A percentile compares a stretch with the other conserved stretches of the same genome.
phyloP scores from a whole-genome alignment of 192 early-diverging fungal species.

The Coemansia sp. region DNA sequence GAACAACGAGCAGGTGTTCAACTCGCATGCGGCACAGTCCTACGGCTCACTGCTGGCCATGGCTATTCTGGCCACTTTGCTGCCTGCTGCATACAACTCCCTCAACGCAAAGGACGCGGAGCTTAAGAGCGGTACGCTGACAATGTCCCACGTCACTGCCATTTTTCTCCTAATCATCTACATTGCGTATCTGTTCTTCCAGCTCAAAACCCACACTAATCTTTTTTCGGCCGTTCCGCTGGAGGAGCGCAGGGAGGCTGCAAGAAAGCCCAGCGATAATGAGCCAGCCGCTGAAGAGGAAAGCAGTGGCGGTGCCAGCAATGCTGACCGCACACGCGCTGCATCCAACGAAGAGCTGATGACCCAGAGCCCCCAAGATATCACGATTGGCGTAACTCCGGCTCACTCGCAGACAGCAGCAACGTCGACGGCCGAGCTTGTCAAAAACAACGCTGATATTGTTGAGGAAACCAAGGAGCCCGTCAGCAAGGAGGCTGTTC shows the following conservation, averaged over 20 bases:
- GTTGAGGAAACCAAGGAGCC: slow-evolving; percentile 9
- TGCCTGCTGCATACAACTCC: slow-evolving; percentile 71
- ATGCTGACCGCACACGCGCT: not conserved
- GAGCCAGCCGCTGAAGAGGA: not conserved
- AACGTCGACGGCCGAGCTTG: slow-evolving; percentile 3
- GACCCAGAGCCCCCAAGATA: slow-evolving; percentile 10
- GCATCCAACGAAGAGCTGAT: slow-evolving; percentile 11
- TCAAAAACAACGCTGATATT: slow-evolving; percentile 8
- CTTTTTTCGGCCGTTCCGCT: slow-evolving; percentile 52
- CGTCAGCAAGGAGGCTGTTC: not conserved
- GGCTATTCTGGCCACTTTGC: slow-evolving; percentile 64
- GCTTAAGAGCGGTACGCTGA: slow-evolving; percentile 57
- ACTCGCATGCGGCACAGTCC: slow-evolving; percentile 70
- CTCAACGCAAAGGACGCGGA: slow-evolving; percentile 39
- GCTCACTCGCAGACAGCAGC: not conserved
- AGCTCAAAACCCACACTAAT: slow-evolving; percentile 79
- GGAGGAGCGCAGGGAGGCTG: slow-evolving; percentile 35
- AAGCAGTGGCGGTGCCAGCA: not conserved
- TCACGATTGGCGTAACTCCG: slow-evolving; percentile 9
- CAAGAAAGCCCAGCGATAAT: slow-evolving; percentile 20
- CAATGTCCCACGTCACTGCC: slow-evolving; percentile 66
- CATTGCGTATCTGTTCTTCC: slow-evolving; percentile 64
- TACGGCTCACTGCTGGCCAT: slow-evolving; percentile 70
- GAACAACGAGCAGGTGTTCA: slow-evolving; percentile 71
- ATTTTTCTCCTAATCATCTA: slow-evolving; percentile 72